These are phyloP conservation scores for Trichoderma guizhouense DNA, from an alignment of 2,329 filamentous ascomycete species.

Conservation along the genomic window DNA sequence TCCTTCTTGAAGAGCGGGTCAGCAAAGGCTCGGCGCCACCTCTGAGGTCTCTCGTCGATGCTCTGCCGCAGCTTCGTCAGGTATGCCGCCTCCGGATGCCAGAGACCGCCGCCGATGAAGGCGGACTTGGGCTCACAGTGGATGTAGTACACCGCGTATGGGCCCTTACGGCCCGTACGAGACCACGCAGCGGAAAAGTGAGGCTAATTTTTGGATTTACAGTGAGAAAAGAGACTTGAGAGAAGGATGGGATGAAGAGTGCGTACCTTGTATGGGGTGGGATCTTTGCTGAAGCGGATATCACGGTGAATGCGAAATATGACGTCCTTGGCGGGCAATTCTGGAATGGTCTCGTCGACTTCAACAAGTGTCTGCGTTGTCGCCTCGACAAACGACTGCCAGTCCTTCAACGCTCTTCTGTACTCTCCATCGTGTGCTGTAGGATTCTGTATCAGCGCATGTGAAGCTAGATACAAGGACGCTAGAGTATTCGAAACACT, in stretches of 20 bases:
- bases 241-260: background rate
- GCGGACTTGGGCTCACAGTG: constrained; percentile 71
- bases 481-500: constrained; percentile 14
- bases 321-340: constrained; percentile 80
- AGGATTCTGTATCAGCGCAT: background rate
- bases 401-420: constrained; percentile 74
- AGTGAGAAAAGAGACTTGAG: background rate
- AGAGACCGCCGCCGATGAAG: constrained; percentile 78
- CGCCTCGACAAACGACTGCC: constrained; percentile 71
- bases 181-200: constrained; percentile 86
- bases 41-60: constrained; percentile 69
- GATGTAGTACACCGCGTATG: constrained; percentile 85
- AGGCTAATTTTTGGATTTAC: constrained; percentile 46
- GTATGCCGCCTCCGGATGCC: constrained; percentile 69
- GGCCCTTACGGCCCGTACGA: constrained; percentile 80
- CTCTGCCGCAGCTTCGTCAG: constrained; percentile 66
- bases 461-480: background rate
- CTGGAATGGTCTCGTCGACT: constrained; percentile 77
- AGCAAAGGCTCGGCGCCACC: constrained; percentile 65
- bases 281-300: constrained; percentile 78
- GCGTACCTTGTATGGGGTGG: constrained; percentile 80
- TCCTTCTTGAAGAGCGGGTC: constrained; percentile 57
- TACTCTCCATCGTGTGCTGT: constrained; percentile 77
- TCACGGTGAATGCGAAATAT: constrained; percentile 87
- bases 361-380: constrained; percentile 68